These are phyloP conservation scores for Cymbopogon flexuosus DNA, from an alignment of 202 grass and related monocot genomes.

Conservation along the genomic window DNA sequence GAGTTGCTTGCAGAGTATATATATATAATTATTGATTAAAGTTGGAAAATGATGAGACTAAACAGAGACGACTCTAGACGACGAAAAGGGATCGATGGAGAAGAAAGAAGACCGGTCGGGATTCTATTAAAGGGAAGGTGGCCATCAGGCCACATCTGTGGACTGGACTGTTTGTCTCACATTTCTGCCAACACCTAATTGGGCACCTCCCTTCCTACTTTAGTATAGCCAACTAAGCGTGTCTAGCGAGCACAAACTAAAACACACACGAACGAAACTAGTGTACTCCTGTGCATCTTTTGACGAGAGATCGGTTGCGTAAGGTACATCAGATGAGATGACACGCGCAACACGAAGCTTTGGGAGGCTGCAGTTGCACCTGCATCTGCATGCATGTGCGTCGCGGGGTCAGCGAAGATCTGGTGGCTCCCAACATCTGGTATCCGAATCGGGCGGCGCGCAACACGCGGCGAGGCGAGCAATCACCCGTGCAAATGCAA, in stretches of 20 bases:
- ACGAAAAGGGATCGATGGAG: background rate
- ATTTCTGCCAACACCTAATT: background rate
- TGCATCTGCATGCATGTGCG: background rate
- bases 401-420: background rate
- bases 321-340: background rate
- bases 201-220: background rate
- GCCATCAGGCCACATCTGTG: background rate
- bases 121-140: background rate
- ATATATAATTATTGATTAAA: background rate
- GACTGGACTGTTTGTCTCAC: background rate
- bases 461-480: background rate
- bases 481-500: background rate
- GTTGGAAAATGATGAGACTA: no score
- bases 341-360: background rate
- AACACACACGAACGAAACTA: no score
- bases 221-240: background rate
- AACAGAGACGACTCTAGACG: background rate
- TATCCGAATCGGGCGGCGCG: background rate
- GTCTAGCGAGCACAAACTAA: background rate
- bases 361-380: no score
- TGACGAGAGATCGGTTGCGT: background rate
- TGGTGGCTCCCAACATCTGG: background rate
- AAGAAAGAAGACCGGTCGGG: background rate
- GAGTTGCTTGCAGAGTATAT: no score
- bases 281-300: background rate